Base-by-base conservation (phyloP, 495 filamentous ascomycete species). In the Trichoderma parareesei region DNA sequence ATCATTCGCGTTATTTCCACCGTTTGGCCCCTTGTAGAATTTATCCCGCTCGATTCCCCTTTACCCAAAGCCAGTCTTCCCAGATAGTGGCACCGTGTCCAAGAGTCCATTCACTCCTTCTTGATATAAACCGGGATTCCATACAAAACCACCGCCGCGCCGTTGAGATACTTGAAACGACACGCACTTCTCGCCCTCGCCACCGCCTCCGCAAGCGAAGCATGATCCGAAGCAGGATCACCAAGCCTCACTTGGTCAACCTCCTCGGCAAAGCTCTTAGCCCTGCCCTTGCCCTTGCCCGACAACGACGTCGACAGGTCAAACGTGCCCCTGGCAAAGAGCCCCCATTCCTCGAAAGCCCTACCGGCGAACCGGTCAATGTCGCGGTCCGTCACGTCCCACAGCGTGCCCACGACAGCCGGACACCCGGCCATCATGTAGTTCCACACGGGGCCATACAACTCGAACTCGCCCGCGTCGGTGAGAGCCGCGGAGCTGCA, bases 341-440 rank as follows among this genome's bases (percentile, higher is more conserved):
- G 71, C 14, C 94, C 94, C 94, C 94, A 98, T 64, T 86, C 82
- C 71, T 93, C 88, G 61, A 96, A 87, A 3, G 88, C 77, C 16
- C 82, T 77, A 33, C 85, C 84, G 0, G 91, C 87, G 72, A 97
- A 96, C 43, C 92, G 87, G 78, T 98, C 94, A 69, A 96, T 94
- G 72, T 98, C 94, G 68, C 89, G 88, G 69, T 98, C 94, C 13
- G 95, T 98, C 27, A 98, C 94, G 74, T 98, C 94, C 94, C 94
- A 98, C 43, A 98, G 79, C 5, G 90, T 96, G 27, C 90, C 93
- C 0, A 97, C 85, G 18, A 97, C 81, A 10, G 93, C 91, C 3
- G 90, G 87, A 62, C 82, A 84, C 7, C 93, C 93, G 0, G 91
- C 91, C 43, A 92, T 83, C 75, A 98, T 84, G 75, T 97, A 98